Base-by-base conservation (phyloP, 2,329 filamentous ascomycete genomes). In the Xylariaceae sp. region DNA sequence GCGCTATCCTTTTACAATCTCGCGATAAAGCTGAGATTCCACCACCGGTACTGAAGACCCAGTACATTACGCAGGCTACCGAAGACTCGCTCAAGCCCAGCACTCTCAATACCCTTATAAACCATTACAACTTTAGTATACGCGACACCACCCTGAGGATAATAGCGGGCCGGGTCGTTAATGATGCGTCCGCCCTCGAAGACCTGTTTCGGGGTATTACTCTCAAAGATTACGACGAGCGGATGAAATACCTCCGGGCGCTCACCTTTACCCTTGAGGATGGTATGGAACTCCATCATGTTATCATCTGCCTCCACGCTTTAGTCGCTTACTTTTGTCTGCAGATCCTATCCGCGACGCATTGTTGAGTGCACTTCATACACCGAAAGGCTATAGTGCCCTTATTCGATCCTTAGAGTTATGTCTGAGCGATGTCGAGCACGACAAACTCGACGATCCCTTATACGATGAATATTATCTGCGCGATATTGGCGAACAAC, bases 1-100 rank as follows among this genome's bases (percentile, higher is more conserved):
- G 78, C 59, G 69, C 76, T 39, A 75, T 81, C 52, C 80, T 91
- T 44, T 73, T 74, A 54, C 72, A 79, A 52, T 81, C 86, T 61
- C 79, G 84, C 60, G 76, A 83, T 62, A 76, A 85, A 51, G 86
- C 86, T 60, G 79, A 85, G 69, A 81, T 94, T 65, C 83, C 82
- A 56, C 79, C 82, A 37, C 67, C 75, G 39, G 80, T 84, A 56
- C 83, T 83, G 37, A 85, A 86, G 67, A 81, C 86, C 49, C 81
- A 86, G 62, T 88, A 88, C 67, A 87, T 89, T 60, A 87, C 84
- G 11, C 85, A 90, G 68, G 83, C 87, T 29, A 88, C 86, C 2
- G 87, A 91, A 65, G 86, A 90, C 65, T 80, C 86, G 2, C 75
- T 91, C 42, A 80, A 84, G 55, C 66, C 84, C 8, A 76, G 79